Base-by-base conservation (phyloP, 805 yeast species). In the Cyberlindnera japonica region DNA sequence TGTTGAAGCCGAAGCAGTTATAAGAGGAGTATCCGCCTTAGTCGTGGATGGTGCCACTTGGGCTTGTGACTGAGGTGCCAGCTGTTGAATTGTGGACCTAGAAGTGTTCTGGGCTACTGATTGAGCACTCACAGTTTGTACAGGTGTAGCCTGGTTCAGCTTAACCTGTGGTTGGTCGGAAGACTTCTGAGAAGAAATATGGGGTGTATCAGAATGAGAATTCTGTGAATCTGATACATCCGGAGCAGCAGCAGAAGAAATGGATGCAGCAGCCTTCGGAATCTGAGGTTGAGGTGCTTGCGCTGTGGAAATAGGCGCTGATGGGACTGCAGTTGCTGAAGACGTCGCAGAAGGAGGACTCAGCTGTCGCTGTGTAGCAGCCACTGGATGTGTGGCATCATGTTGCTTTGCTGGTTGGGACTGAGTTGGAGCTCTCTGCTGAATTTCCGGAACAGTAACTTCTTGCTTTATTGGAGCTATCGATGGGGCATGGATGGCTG, bases 191-290 rank as follows among this genome's bases (percentile, higher is more conserved):
- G 16, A 14, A 14, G 35, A 13, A 7, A 29, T 35, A 13, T 33
- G 35, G 24, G 43, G 43, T 3, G 43, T 34, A 29, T 24, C 35
- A 5, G 23, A 14, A 15, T 28, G 29, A 10, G 35, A 18, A 2
- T 24, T n/a, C 3, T 29, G 32, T 18, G 33, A 8, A 16, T 35
- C 22, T 33, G 44, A 40, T 3, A 40, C 36, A 14, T 41, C 33
- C 22, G 37, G 45, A 19, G 40, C 39, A 22, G 39, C 22, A n/a
- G 25, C 27, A 15, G 21, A 38, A 15, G 31, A 22, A 13, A 22
- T 21, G 13, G 22, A 6, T 23, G 27, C 29, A 17, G 24, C 19
- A 7, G 31, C 21, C 18, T 14, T 7, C 14, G 21, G 22, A 3
- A 18, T 32, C 10, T 6, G 6, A 7, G 7, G 9, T 25, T 25